Percentiles rank a stretch among this genome's conserved stretches.
phyloP scores from a whole-genome alignment of 2,329 filamentous ascomycete species.

The Dactylellina sp. region DNA sequence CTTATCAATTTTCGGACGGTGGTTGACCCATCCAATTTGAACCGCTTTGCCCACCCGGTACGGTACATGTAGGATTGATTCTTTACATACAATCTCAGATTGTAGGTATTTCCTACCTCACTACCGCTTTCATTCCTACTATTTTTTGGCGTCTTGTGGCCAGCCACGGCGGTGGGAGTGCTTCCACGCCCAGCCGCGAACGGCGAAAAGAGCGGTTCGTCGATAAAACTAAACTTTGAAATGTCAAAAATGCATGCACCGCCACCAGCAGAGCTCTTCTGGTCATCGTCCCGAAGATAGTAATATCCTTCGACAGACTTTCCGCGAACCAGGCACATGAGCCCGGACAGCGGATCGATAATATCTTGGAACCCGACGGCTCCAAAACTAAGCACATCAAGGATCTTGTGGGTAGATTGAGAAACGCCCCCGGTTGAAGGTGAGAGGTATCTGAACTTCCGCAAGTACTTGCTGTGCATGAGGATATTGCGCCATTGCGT shows the following conservation, averaged over 20 bases:
- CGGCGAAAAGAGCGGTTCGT: conserved; percentile 21
- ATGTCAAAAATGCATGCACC: conserved; percentile 10
- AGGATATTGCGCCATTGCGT: conserved; percentile 22
- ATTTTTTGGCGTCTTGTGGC: too few species aligned
- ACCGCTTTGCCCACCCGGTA: conserved; percentile 5
- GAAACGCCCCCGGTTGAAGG: background rate
- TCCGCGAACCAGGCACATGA: conserved; percentile 16
- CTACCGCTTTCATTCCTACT: background rate
- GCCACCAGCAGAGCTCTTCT: background rate
- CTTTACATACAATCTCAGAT: conserved; percentile 15
- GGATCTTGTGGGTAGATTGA: conserved; percentile 15
- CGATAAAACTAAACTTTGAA: conserved; percentile 19
- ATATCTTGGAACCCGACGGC: conserved; percentile 4
- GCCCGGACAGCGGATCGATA: conserved; percentile 8
- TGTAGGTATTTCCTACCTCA: conserved; percentile 1
- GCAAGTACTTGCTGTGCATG: conserved; percentile 5
- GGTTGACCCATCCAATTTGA: background rate
- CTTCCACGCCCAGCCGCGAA: background rate
- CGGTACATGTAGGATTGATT: conserved; percentile 21
- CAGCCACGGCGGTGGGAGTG: background rate
- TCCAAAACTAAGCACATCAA: conserved; percentile 10
- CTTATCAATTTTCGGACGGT: conserved; percentile 16
- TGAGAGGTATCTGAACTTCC: conserved; percentile 7
- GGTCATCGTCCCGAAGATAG: background rate
- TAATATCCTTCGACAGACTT: background rate